Conservation (phyloP, 805 yeast species). For the Yarrowia bubula region DNA sequence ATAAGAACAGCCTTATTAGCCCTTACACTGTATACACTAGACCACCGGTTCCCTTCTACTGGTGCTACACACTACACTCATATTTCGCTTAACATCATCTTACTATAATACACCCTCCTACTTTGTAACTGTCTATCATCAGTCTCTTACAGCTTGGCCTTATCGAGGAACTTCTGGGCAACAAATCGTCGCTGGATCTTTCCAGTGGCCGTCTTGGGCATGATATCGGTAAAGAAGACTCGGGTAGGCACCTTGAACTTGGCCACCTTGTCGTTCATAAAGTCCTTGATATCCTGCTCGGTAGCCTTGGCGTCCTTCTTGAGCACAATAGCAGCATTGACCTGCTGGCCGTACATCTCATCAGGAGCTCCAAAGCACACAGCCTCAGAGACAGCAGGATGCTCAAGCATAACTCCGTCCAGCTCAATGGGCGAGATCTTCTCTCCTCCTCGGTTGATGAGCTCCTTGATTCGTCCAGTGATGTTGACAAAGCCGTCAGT, state of each 20-base stretch:
- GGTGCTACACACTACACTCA: no score
- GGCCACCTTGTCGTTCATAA: slow-evolving; percentile 49
- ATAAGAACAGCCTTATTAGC: no score
- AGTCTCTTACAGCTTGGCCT: slow-evolving; percentile 26
- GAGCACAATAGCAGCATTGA: slow-evolving; percentile 66
- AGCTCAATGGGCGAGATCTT: slow-evolving; percentile 72
- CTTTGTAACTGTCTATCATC: no score
- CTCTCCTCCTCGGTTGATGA: slow-evolving; percentile 76
- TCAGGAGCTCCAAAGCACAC: slow-evolving; percentile 69
- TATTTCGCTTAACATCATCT: no score
- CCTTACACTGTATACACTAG: no score
- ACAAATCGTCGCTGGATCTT: slow-evolving; percentile 68
- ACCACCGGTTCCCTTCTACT: no score
- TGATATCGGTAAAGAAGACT: slow-evolving; percentile 55
- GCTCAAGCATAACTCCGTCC: slow-evolving; percentile 58
- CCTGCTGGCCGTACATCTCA: slow-evolving; percentile 67
- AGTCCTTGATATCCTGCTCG: slow-evolving; percentile 48
- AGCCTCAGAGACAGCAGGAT: slow-evolving; percentile 65
- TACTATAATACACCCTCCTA: no score
- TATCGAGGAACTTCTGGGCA: slow-evolving; percentile 46
- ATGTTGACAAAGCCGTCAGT: slow-evolving; percentile 56
- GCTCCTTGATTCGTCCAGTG: slow-evolving; percentile 71
- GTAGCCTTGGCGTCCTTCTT: slow-evolving; percentile 43
- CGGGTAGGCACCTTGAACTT: slow-evolving; percentile 60
- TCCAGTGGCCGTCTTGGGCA: slow-evolving; percentile 78